Conservation (phyloP, 345 rosid genomes). For the Arabis alpina region DNA sequence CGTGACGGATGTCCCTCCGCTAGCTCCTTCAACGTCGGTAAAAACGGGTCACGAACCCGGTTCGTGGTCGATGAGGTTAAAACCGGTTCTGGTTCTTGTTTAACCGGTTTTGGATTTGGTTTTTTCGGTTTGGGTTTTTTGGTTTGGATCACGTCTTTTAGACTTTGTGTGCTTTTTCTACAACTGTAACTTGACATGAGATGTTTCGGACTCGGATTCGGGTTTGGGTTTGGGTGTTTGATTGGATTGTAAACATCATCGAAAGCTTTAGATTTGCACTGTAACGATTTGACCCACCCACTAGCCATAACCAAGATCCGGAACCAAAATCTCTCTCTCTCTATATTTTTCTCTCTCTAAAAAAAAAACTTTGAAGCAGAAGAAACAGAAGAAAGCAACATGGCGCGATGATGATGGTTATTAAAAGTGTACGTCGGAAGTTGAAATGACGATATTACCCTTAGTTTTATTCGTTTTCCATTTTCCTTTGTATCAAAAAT, state of each 20-base stretch:
- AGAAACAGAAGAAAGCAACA: slow-evolving; percentile 39
- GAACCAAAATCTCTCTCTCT: slow-evolving; percentile 11
- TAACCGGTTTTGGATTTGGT: slow-evolving; percentile 35
- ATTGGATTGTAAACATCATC: slow-evolving; percentile 77
- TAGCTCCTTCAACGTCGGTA: slow-evolving; percentile 75
- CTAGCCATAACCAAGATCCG: slow-evolving; percentile 59
- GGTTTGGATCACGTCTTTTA: slow-evolving; percentile 74
- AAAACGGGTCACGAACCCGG: slow-evolving; percentile 50
- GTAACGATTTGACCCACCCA: slow-evolving; percentile 89
- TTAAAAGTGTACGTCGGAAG: slow-evolving; percentile 29
- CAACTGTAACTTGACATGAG: slow-evolving; percentile 68
- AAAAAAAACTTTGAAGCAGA: slow-evolving; percentile 20
- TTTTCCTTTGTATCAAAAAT: background rate
- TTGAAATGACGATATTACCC: slow-evolving; percentile 3
- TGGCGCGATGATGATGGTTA: slow-evolving; percentile 44
- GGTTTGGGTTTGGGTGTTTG: slow-evolving; percentile 33
- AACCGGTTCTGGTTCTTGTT: slow-evolving; percentile 44
- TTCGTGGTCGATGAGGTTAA: slow-evolving; percentile 24
- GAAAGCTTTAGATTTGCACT: slow-evolving; percentile 89
- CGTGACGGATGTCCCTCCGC: slow-evolving; percentile 88
- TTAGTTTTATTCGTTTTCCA: background rate
- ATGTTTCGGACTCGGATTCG: slow-evolving; percentile 43
- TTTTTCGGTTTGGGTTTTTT: slow-evolving; percentile 39
- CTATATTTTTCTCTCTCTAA: slow-evolving; percentile 34
- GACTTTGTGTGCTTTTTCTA: slow-evolving; percentile 57